Evolutionary conservation across 2,329 filamentous ascomycete species (phyloP).

Genomic region (Cordyceps cicadae): DNA sequence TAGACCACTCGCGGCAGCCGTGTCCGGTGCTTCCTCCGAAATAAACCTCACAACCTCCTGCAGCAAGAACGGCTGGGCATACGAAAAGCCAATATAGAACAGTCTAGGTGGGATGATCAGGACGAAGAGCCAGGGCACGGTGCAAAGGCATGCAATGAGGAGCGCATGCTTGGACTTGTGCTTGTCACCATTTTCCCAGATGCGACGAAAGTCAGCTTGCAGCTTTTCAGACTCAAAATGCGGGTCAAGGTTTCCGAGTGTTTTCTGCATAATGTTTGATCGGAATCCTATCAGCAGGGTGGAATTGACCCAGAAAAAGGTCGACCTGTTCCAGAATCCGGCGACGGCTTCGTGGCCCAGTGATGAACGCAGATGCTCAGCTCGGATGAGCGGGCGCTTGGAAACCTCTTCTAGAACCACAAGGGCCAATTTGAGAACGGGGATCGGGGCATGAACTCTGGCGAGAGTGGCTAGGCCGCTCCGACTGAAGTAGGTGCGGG

Average conservation of each 20-base stretch:
- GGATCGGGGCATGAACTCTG: background rate
- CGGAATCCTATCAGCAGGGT: background rate
- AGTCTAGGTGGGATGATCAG: background rate
- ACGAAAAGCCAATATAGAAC: background rate
- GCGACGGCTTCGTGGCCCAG: background rate
- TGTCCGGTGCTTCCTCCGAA: background rate
- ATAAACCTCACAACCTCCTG: background rate
- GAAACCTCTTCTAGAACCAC: background rate
- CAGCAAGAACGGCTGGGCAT: background rate
- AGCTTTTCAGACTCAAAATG: background rate
- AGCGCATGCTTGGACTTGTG: background rate
- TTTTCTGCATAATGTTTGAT: background rate
- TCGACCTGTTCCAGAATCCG: constrained; percentile 4
- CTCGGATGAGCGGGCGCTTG: background rate
- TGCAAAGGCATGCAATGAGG: background rate
- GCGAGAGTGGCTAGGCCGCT: background rate
- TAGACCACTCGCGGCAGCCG: background rate
- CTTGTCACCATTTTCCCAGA: background rate
- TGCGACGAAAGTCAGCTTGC: background rate
- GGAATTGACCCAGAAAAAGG: background rate
- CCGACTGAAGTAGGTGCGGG: background rate
- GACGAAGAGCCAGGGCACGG: background rate
- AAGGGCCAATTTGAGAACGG: background rate
- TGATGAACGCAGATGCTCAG: background rate
- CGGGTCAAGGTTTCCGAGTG: background rate